Base-by-base conservation (phyloP, 768 basidiomycete genomes). In the Pleurotus citrinopileatus region DNA sequence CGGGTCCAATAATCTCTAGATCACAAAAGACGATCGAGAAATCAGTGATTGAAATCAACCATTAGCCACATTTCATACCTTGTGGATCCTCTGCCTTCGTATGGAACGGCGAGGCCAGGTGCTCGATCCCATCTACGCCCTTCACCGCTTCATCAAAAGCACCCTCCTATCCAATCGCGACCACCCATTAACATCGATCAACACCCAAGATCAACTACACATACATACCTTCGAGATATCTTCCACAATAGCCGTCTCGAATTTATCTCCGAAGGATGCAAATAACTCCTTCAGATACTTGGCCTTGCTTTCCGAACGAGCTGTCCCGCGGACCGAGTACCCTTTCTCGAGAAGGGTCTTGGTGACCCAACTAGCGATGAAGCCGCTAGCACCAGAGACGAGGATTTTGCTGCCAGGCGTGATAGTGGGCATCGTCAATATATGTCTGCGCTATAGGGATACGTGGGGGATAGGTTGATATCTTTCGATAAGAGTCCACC, bases 61-160 rank as follows among this genome's bases (percentile, higher is more conserved):
- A 38, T 20, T 26, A 12, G 37, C 19, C 23, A 23, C 7, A 20
- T 12, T 12, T 55, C 48, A 22, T 58, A 69, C 69, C 67, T 54
- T 68, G 55, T 3, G 78, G 78, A 34, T 82, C 74, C n/a, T 72
- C 68, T 1, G 70, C 74, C 1, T 75, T 68, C 22, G 72, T 56
- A 52, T 77, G 70, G 61, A 83, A 76, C 1, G 88, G 87, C 1
- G 87, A 88, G 0, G 87, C 87, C 3, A 76, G 82, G 61, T 90
- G 89, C 32, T 72, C 76, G 47, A 94, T 80, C 0, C 78, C 91
- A 55, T 89, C 84, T 6, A 92, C 82, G 1, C 78, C 89, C 64
- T 84, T 80, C 55, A 92, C 86, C 0, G 84, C 89, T 47, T 89
- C 83, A 63, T 93, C 89, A 57, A 91, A 94, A 1, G 85, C 87